Base-by-base conservation (phyloP, 2,329 filamentous ascomycete species). In the Colletotrichum noveboracense region DNA sequence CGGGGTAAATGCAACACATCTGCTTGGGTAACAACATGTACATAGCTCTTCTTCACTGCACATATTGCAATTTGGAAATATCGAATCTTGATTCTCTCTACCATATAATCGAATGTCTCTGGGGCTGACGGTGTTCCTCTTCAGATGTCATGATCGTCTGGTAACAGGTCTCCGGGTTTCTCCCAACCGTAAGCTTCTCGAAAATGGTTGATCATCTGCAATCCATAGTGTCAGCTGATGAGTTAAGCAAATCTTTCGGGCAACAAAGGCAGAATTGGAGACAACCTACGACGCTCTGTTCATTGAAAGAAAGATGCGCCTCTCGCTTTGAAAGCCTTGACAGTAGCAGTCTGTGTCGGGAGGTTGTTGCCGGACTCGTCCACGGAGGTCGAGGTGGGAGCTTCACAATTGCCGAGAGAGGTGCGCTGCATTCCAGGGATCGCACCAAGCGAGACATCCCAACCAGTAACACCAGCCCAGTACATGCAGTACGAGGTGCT, bases 381-480 rank as follows among this genome's bases (percentile, higher is more conserved):
- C 16, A 26, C 5, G 4, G 21, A 5, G 8, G 52, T 26, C 32
- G 76, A 36, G n/a, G 68, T 38, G 3, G 43, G 26, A 30, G 71
- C 68, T 5, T 76, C 75, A 69, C 84, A 86, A 14, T 73, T 60
- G 4, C 85, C 85, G 1, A 86, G 43, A 5, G 79, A 76, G 4
- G 79, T 80, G n/a, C 79, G 79, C 28, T 81, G 82, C 79, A 86
- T 85, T 4, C 84, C 86, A 5, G 85, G 85, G 16, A 84, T 66
- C 7, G 82, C 81, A 1, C 85, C 85, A 7, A 78, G 77, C 2
- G 78, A 79, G 21, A 79, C 73, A 65, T 86, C 80, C 74, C 80
- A 85, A n/a, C 79, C 79, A 8, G 83, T 86, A 60, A 85, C 77
- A 18, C 85, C 85, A 28, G 79, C 80, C 81, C 85, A 87, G 78